These are phyloP conservation scores for Nymphaea colorata DNA, from an alignment of 164 flowering plant species.

Conservation along the genomic window DNA sequence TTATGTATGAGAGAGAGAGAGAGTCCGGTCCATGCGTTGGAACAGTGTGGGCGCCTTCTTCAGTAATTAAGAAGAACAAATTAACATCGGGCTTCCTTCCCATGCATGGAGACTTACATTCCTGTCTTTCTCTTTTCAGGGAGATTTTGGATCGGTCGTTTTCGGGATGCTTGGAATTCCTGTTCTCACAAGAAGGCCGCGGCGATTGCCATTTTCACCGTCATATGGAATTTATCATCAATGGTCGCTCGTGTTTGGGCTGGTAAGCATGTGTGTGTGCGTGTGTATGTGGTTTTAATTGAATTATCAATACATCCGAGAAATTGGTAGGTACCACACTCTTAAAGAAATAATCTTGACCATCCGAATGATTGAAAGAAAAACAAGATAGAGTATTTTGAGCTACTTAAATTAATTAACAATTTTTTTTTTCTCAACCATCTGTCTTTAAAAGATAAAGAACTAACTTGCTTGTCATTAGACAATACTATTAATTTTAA, in stretches of 20 bases:
- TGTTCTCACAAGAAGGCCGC: slow-evolving; percentile 88
- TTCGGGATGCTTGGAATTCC: slow-evolving; percentile 74
- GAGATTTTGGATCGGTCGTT: slow-evolving; percentile 61
- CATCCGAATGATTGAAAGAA: background rate
- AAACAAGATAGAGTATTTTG: background rate
- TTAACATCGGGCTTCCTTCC: no score
- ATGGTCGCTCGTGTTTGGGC: slow-evolving; percentile 78
- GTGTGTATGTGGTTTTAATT: background rate
- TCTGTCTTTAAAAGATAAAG: no score
- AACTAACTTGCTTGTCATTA: no score
- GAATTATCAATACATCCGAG: no score
- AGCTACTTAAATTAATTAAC: background rate
- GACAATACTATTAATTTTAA: no score
- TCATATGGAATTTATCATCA: slow-evolving; percentile 79
- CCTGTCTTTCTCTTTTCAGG: slow-evolving; percentile 22
- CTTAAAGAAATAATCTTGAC: background rate
- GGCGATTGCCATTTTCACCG: slow-evolving; percentile 43
- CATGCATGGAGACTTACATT: background rate
- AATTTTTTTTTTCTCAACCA: no score
- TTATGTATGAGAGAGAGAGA: no score
- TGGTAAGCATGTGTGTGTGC: slow-evolving; percentile 21
- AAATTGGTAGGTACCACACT: no score
- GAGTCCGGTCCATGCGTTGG: no score
- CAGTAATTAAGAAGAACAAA: no score
- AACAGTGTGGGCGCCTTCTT: no score